A percentile compares a stretch with the other conserved stretches of the same genome.
These are phyloP conservation scores for Collybia sordida DNA, from an alignment of 768 basidiomycete genomes.

Conservation along the genomic window DNA sequence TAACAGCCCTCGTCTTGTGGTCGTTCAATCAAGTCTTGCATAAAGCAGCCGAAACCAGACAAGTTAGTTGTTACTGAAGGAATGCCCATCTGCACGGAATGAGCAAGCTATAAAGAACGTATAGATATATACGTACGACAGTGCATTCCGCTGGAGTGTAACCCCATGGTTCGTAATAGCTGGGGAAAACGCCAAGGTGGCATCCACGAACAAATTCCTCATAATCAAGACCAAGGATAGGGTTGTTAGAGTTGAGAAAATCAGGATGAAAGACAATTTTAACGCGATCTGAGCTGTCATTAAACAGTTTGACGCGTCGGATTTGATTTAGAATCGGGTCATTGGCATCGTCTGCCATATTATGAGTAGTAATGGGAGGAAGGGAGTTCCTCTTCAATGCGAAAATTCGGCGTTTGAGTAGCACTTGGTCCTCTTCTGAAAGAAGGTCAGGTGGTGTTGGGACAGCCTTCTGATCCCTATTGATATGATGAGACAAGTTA, in stretches of 20 bases:
- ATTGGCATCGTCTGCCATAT: conserved; percentile 91
- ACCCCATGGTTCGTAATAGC: conserved; percentile 96
- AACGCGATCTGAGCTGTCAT: conserved; percentile 83
- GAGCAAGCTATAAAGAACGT: too few relatives aligned
- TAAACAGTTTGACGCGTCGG: conserved; percentile 92
- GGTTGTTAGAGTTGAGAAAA: conserved; percentile 97
- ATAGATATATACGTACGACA: conserved; percentile 56
- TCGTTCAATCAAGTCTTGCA: conserved; percentile 96
- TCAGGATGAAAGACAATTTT: conserved; percentile 99
- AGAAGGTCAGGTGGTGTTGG: conserved; percentile 72
- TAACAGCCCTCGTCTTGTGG: conserved; percentile 96
- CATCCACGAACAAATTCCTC: conserved; percentile 99
- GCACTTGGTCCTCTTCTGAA: conserved; percentile 89
- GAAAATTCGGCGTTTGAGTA: conserved; percentile 94
- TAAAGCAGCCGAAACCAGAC: conserved; percentile 97
- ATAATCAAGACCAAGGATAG: conserved; percentile 95
- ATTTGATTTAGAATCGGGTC: conserved; percentile 97
- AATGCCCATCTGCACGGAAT: conserved; percentile 80
- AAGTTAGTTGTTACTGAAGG: conserved; percentile 97
- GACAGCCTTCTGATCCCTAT: conserved; percentile 46
- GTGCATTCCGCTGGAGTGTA: conserved; percentile 99
- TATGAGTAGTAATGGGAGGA: conserved; percentile 98
- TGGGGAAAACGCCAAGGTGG: conserved; percentile 97
- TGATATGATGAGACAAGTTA: conserved; percentile 19
- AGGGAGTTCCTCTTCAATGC: conserved; percentile 92